Evolutionary conservation across 192 early-diverging fungal genomes (phyloP).

Genomic region (Coemansia sp.): DNA sequence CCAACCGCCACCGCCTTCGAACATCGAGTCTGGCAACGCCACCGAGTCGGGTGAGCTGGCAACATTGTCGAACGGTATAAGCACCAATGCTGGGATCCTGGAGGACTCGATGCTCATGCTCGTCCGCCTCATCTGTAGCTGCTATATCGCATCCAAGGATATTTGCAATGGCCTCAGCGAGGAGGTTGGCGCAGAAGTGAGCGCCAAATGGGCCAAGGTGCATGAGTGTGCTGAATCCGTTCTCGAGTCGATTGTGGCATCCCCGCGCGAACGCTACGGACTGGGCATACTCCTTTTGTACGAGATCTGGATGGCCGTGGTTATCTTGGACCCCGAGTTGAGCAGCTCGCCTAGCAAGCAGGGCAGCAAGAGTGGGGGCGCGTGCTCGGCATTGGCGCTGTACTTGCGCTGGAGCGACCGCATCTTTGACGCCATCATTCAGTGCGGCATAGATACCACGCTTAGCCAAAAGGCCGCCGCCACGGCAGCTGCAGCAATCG

Average conservation of each 20-base stretch:
- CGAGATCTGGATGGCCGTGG: conserved; percentile 54
- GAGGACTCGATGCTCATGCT: conserved; percentile 52
- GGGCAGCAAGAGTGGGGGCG: not conserved
- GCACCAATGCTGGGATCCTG: conserved; percentile 43
- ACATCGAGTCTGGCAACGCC: not conserved
- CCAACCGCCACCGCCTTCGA: not conserved
- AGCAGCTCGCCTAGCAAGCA: conserved; percentile 5
- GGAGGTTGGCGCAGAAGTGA: not conserved
- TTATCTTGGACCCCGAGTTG: conserved; percentile 37
- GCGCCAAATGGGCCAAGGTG: conserved; percentile 21
- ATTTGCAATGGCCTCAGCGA: not conserved
- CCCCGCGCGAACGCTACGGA: conserved; percentile 31
- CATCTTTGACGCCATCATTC: conserved; percentile 41
- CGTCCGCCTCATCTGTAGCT: conserved; percentile 46
- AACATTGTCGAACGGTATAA: conserved; percentile 32
- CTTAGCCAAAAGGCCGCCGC: conserved; percentile 15
- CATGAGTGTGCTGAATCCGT: conserved; percentile 30
- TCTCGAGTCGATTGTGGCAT: conserved; percentile 27
- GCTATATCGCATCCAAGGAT: conserved; percentile 30
- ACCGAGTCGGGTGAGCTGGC: conserved; percentile 5
- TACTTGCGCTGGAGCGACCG: conserved; percentile 49
- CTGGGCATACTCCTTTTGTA: conserved; percentile 43
- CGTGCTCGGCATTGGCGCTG: conserved; percentile 26
- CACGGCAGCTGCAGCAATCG: conserved; percentile 13
- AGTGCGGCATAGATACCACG: conserved; percentile 19